Percentiles rank a stretch among this genome's conserved stretches.
These are phyloP conservation scores for Alisma plantagoaquatica DNA, from an alignment of 106 monocot species.

Conservation along the genomic window DNA sequence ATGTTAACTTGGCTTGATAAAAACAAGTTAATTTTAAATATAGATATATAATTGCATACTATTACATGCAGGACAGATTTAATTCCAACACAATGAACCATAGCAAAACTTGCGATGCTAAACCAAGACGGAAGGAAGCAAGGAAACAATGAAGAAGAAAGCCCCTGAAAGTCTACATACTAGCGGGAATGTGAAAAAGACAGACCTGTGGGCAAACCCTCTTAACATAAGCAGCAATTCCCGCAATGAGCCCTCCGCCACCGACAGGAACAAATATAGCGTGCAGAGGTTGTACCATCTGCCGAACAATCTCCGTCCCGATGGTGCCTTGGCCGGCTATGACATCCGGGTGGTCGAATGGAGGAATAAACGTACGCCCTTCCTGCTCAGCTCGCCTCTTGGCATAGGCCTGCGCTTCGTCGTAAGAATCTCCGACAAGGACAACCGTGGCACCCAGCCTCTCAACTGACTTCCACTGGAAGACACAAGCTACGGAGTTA, in stretches of 20 bases:
- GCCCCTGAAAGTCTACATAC: no score
- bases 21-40: no score
- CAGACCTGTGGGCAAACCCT: slow-evolving; percentile 76
- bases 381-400: slow-evolving; percentile 48
- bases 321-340: slow-evolving; percentile 89
- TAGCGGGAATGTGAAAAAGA: no score
- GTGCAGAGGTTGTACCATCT: slow-evolving; percentile 63
- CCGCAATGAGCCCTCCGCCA: slow-evolving; percentile 96
- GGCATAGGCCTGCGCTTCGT: slow-evolving; percentile 89
- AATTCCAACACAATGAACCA: no score
- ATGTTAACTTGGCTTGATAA: no score
- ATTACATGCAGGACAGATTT: no score
- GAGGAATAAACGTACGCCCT: slow-evolving; percentile 76
- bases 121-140: no score
- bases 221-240: slow-evolving; percentile 95
- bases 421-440: slow-evolving; percentile 91
- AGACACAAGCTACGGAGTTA: neutral
- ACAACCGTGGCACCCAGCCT: slow-evolving; percentile 86
- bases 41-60: no score
- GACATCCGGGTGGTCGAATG: slow-evolving; percentile 94
- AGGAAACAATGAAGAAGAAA: no score
- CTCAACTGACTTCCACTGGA: slow-evolving; percentile 89
- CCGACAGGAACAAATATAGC: slow-evolving; percentile 98
- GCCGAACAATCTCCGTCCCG: slow-evolving; percentile 92
- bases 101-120: no score